A percentile compares a stretch with the other conserved stretches of the same genome.
Evolutionary conservation across 2,329 filamentous ascomycete genomes (phyloP).

Genomic region (Erysiphe pulchra): DNA sequence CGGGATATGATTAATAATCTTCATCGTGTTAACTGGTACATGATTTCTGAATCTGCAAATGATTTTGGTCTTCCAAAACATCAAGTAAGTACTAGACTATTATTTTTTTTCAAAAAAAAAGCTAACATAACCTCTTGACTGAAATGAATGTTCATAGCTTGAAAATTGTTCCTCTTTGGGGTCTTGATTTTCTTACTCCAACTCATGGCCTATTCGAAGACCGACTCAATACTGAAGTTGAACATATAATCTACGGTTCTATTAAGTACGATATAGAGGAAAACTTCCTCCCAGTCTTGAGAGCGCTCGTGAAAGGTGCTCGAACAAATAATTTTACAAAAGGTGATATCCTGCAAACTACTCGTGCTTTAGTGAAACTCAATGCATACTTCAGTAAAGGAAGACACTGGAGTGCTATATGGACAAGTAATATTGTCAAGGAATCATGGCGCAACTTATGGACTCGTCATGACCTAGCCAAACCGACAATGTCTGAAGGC

Average conservation of each 20-base stretch:
- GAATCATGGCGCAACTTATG: conserved; percentile 20
- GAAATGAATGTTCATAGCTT: conserved; percentile 20
- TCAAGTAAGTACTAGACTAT: conserved; percentile 11
- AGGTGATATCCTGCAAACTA: conserved; percentile 18
- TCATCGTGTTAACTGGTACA: conserved; percentile 22
- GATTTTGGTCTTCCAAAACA: conserved; percentile 20
- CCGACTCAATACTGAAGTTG: conserved; percentile 22
- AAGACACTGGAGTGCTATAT: conserved; percentile 20
- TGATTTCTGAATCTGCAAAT: conserved; percentile 24
- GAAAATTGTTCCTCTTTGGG: conserved; percentile 23
- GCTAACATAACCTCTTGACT: conserved; percentile 2
- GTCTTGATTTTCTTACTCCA: conserved; percentile 22
- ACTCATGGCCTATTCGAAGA: conserved; percentile 23
- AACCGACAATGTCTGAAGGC: conserved; percentile 14
- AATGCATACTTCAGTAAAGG: conserved; percentile 16
- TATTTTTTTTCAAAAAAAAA: neutral
- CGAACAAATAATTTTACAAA: conserved; percentile 19
- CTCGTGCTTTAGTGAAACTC: conserved; percentile 8
- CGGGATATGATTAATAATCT: conserved; percentile 24
- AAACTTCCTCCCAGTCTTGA: conserved; percentile 27
- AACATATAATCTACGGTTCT: conserved; percentile 7
- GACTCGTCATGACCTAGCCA: conserved; percentile 19
- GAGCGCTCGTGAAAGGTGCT: conserved; percentile 22
- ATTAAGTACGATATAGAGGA: conserved; percentile 18
- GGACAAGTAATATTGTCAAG: conserved; percentile 21